Evolutionary conservation across 2,329 filamentous ascomycete genomes (phyloP), one percentile per base, ranked within the genome.

Genomic region (Cladosporium sphaerospermum): DNA sequence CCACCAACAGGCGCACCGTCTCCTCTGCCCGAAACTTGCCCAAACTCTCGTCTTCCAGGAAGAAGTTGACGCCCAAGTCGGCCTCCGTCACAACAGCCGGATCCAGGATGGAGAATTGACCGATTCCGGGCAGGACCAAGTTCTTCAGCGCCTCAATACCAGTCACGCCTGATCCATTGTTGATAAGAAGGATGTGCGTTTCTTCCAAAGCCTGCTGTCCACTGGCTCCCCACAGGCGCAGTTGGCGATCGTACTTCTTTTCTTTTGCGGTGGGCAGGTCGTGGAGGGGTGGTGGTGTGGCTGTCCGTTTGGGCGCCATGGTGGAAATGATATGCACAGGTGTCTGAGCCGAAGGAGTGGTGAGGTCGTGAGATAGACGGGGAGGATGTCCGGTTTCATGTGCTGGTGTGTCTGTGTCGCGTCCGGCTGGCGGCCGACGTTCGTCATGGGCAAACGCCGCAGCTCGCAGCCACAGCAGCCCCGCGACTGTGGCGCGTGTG

Each of bases 21-120:
- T 87, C 84, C 67, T 89, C 80, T 1, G 92, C 89, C 60, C 93
- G 83, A 23, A 83, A 83, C 63, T 84, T 84, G 50, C 90, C 91
- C 36, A 95, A 68, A 59, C 83, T 86, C 45, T 78, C 75, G 62
- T 93, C 83, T 56, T 96, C 89, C 0, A 99, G 77, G 65, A 99
- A 99, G 78, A 99, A 99, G 72, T 99, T 99, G 57, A 96, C 86
- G 4, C 95, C 93, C 39, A 99, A 75, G 64, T 99, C 93, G 40
- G 83, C 78, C 61, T 95, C 85, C 1, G 75, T 77, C n/a, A 99
- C 91, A 2, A 79, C 69, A 1, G 83, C 81, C 6, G 86, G 83
- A 64, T 99, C 93, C 49, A 87, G 85, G 57, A 99, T 95, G 0
- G 89, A 95, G 69, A 96, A 99, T 23, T 83, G 82, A 8, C 93